Evolutionary conservation across 2,329 filamentous ascomycete genomes (phyloP), one percentile per base, ranked within the genome.

Genomic region (Scedosporium boydii): DNA sequence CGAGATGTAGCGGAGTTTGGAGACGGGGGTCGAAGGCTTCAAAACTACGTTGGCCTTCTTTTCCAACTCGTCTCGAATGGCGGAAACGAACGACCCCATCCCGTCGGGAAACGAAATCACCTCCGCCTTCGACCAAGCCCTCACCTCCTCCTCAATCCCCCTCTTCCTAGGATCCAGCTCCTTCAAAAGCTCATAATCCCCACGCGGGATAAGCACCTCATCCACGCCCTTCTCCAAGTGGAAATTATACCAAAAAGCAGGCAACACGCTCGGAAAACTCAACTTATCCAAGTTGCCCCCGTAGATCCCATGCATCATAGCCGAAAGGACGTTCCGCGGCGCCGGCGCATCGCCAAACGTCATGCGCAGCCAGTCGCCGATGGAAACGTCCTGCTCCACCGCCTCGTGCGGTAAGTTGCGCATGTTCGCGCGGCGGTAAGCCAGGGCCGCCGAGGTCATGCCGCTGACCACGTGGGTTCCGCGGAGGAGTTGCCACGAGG

Each of bases 251-350:
- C 87, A 74, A n/a, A 80, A 66, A 70, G 78, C 79, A 0, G 77
- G 63, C 27, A 74, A 67, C 9, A 87, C 77, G 59, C 84, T 86
- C 67, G 85, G 85, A 58, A 85, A 85, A 73, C 92, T 96, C 59
- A 98, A 78, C 70, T 88, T 82, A 72, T 90, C 86, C 58, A 96
- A 85, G 74, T 97, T 90, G 4, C 95, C 95, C 23, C 93, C 95
- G 73, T 96, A 96, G 63, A 98, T 91, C 51, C 95, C 95, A 73
- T 98, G 95, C 61, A 91, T 69, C 70, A 86, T 76, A 60, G 87
- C 91, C 4, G 91, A 96, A 18, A 6, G 86, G 75, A 18, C 96
- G 61, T 68, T 96, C 93, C 67, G 95, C 81, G 14, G 85, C 85
- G 6, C 89, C 66, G 41, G 69, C 63, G 46, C 65, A 61, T 65